Conservation (phyloP, 352 stramenopile genomes). For the Pythium brachiatum region DNA sequence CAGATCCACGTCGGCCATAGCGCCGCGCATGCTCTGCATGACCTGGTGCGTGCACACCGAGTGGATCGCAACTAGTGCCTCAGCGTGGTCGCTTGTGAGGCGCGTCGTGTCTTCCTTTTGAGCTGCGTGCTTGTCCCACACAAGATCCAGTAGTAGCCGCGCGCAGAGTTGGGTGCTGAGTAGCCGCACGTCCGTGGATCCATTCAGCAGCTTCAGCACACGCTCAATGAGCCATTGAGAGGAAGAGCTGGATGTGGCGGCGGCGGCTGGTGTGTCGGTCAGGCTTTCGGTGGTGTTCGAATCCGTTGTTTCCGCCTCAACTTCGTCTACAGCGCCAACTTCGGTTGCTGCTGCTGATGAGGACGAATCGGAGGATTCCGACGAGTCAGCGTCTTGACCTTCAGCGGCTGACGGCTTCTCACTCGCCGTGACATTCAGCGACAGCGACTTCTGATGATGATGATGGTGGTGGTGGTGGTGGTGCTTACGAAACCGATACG, state of each 20-base stretch:
- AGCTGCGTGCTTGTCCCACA: conserved; percentile 30
- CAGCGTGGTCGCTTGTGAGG: conserved; percentile 17
- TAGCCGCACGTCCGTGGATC: conserved; percentile 49
- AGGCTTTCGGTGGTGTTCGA: neutral
- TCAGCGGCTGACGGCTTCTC: neutral
- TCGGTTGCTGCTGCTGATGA: conserved; percentile 2
- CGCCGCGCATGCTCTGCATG: conserved; percentile 82
- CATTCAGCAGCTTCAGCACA: conserved; percentile 41
- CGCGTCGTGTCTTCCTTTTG: neutral
- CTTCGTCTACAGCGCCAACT: neutral
- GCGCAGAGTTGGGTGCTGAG: conserved; percentile 53
- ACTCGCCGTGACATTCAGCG: neutral
- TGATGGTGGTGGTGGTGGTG: conserved; percentile 24
- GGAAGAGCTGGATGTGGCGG: conserved; percentile 1
- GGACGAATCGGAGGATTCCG: conserved; percentile 9
- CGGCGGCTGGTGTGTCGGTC: neutral
- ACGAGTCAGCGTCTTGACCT: conserved; percentile 11
- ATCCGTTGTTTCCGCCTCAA: neutral
- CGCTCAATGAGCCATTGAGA: conserved; percentile 53
- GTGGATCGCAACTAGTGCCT: conserved; percentile 50
- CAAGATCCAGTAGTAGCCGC: conserved; percentile 55
- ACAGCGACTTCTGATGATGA: conserved; percentile 16
- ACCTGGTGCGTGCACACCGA: conserved; percentile 67
- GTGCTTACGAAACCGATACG: conserved; percentile 38
- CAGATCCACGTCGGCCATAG: conserved; percentile 73